These are phyloP conservation scores for Fusarium hainanense DNA, from an alignment of 2,329 filamentous ascomycete species.

Conservation along the genomic window DNA sequence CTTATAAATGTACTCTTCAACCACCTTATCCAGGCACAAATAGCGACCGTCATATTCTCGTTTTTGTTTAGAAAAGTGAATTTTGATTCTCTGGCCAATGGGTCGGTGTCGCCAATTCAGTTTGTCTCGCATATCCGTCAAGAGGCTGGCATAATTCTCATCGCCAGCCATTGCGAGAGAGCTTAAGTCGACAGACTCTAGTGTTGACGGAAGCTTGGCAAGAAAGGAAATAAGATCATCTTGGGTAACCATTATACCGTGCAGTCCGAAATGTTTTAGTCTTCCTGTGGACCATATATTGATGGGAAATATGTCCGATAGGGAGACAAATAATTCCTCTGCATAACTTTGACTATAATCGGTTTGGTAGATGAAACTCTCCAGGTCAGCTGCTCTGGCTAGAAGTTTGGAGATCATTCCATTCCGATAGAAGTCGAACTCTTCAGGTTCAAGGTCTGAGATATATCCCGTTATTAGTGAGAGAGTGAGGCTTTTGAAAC, in stretches of 20 bases:
- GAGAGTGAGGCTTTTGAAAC: background rate
- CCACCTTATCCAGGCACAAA: too few species aligned
- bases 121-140: background rate
- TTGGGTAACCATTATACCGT: background rate
- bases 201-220: background rate
- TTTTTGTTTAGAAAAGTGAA: too few species aligned
- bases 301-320: background rate
- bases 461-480: background rate
- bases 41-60: too few species aligned
- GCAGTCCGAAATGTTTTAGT: background rate
- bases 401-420: background rate
- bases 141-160: background rate
- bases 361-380: background rate
- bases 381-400: background rate
- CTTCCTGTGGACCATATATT: background rate
- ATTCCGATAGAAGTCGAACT: background rate
- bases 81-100: too few species aligned
- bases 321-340: background rate
- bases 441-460: background rate
- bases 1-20: too few species aligned
- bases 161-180: background rate
- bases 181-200: accelerated
- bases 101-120: background rate
- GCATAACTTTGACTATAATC: accelerated
- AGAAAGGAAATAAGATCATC: background rate